A percentile compares a stretch with the other conserved stretches of the same genome.
Evolutionary conservation across 2,329 filamentous ascomycete genomes (phyloP).

Genomic region (Aspergillus flavus): DNA sequence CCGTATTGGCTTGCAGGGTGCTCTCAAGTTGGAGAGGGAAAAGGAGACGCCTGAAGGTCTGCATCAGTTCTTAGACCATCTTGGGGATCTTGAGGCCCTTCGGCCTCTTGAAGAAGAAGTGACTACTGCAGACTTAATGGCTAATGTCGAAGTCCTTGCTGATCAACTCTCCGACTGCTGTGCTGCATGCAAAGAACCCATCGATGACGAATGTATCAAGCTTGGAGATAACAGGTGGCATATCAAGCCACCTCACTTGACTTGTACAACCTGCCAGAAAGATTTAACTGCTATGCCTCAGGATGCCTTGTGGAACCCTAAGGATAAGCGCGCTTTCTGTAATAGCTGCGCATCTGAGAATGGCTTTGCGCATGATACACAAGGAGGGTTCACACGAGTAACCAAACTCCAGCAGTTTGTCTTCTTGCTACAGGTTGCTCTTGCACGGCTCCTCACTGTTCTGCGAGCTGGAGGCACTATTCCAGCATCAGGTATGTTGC

Average conservation of each 20-base stretch:
- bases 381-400: constrained; percentile 70
- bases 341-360: constrained; percentile 59
- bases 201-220: constrained; percentile 90
- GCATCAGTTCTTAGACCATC: constrained; percentile 78
- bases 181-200: constrained; percentile 75
- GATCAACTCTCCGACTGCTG: constrained; percentile 85
- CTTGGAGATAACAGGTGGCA: constrained; percentile 80
- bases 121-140: constrained; percentile 63
- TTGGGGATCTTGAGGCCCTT: constrained; percentile 78
- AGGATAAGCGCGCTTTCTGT: constrained; percentile 72
- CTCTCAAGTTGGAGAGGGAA: constrained; percentile 87
- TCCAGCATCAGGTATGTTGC: constrained; percentile 63
- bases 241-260: constrained; percentile 67
- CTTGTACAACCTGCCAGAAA: constrained; percentile 69
- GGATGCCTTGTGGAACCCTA: constrained; percentile 72
- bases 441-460: constrained; percentile 85
- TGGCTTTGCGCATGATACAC: constrained; percentile 57
- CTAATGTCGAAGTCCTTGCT: constrained; percentile 67
- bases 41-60: constrained; percentile 73
- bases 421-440: constrained; percentile 85
- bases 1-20: constrained; percentile 91
- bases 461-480: constrained; percentile 81
- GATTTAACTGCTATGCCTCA: constrained; percentile 70
- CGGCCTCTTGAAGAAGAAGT: constrained; percentile 66
- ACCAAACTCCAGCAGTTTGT: constrained; percentile 93